Evolutionary conservation across 179 eudicot species (phyloP).

Genomic region (Silene noctiflora): DNA sequence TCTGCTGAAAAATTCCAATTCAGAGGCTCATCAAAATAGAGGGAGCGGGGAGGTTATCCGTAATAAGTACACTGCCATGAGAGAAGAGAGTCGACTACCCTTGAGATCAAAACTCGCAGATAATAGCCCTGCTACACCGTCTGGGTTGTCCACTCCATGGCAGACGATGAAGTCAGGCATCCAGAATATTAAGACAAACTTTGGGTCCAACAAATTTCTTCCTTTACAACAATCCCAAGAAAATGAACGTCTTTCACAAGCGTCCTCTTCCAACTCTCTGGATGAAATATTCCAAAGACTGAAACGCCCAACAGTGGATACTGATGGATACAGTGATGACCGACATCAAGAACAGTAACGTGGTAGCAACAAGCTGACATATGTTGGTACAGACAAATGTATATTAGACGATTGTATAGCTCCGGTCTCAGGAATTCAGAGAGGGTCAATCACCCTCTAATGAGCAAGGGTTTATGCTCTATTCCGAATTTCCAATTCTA

Average conservation of each 20-base stretch:
- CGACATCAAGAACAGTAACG: slow-evolving; percentile 30
- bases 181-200: slow-evolving; percentile 58
- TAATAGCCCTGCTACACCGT: slow-evolving; percentile 37
- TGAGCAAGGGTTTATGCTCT: slow-evolving; percentile 15
- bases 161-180: slow-evolving; percentile 69
- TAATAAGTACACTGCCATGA: slow-evolving; percentile 65
- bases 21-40: slow-evolving; percentile 46
- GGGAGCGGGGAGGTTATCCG: slow-evolving; percentile 63
- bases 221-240: slow-evolving; percentile 50
- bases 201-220: slow-evolving; percentile 59
- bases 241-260: slow-evolving; percentile 35
- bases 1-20: slow-evolving; percentile 37
- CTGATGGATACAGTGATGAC: slow-evolving; percentile 34
- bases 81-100: slow-evolving; percentile 30
- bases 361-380: slow-evolving; percentile 23
- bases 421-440: background rate
- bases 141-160: slow-evolving; percentile 66
- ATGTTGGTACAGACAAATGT: background rate
- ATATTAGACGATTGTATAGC: slow-evolving; percentile 24
- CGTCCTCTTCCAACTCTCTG: slow-evolving; percentile 65
- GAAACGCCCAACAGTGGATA: slow-evolving; percentile 53
- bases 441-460: background rate
- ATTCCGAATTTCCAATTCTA: background rate
- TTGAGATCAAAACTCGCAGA: slow-evolving; percentile 29
- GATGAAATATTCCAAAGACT: slow-evolving; percentile 82